Evolutionary conservation across 352 stramenopile species (phyloP).

Genomic region (Pythium volutum): DNA sequence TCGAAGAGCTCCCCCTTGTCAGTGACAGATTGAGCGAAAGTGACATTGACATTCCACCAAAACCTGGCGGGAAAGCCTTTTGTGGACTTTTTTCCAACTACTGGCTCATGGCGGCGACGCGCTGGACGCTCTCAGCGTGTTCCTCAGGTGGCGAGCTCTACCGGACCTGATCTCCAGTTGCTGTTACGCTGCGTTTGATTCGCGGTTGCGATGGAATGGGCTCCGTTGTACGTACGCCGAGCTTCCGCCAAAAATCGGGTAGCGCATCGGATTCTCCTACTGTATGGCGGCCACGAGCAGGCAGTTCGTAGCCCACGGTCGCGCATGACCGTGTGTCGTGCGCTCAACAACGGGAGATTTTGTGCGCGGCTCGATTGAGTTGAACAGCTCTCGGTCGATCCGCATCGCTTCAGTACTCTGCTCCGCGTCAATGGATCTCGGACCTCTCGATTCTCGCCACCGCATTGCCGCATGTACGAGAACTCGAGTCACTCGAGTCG

Average conservation of each 20-base stretch:
- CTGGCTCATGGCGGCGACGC: background rate
- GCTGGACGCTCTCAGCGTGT: background rate
- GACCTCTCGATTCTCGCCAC: background rate
- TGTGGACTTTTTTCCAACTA: background rate
- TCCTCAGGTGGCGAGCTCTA: conserved; percentile 13
- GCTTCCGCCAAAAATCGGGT: background rate
- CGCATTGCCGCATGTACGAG: background rate
- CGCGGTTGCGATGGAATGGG: conserved; percentile 1
- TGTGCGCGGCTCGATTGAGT: background rate
- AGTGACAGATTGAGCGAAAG: background rate
- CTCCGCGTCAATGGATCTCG: background rate
- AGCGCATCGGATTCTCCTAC: background rate
- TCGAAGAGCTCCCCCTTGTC: background rate
- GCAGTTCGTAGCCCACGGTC: background rate
- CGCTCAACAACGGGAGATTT: background rate
- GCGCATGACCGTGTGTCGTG: conserved; percentile 3
- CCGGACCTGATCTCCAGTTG: background rate
- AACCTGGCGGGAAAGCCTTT: background rate
- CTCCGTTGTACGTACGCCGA: background rate
- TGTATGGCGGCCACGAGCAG: background rate
- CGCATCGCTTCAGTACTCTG: background rate
- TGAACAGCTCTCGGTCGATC: conserved; percentile 1
- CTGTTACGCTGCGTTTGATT: background rate
- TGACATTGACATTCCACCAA: background rate
- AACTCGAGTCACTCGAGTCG: conserved; percentile 1